A percentile compares a stretch with the other conserved stretches of the same genome.
These are phyloP conservation scores for Trichoderma semiorbis DNA, from an alignment of 2,329 filamentous ascomycete genomes.

Conservation along the genomic window DNA sequence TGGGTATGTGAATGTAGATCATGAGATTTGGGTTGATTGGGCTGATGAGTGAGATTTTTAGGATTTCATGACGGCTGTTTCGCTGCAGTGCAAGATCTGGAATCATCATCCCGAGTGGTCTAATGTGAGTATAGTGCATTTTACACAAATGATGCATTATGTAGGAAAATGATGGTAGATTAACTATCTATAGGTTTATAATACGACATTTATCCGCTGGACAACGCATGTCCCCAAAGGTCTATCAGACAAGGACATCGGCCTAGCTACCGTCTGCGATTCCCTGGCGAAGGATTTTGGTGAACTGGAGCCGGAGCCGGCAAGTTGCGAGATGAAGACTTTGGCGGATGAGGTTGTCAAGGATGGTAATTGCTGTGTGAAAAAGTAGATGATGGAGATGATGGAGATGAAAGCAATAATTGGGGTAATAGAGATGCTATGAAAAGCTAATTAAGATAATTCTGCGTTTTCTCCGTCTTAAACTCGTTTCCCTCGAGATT, in stretches of 20 bases:
- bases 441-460: not conserved
- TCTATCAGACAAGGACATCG: conserved; percentile 60
- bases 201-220: conserved; percentile 68
- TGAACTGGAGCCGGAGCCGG: conserved; percentile 40
- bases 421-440: not conserved
- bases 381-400: conserved; percentile 30
- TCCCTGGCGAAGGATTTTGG: conserved; percentile 53
- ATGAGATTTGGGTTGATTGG: not conserved
- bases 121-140: conserved; percentile 49
- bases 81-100: conserved; percentile 62
- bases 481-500: no score
- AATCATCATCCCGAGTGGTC: conserved; percentile 77
- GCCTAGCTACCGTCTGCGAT: conserved; percentile 62
- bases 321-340: conserved; percentile 37
- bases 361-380: conserved; percentile 54
- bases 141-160: not conserved
- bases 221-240: conserved; percentile 67
- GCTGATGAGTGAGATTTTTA: not conserved
- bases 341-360: conserved; percentile 45
- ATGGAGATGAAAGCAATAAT: not conserved
- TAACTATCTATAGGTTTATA: conserved; percentile 56
- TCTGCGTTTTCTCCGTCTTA: not conserved
- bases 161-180: not conserved
- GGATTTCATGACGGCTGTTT: conserved; percentile 74
- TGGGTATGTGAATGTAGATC: conserved; percentile 47